These are phyloP conservation scores for Phytophthora pseudosyringae DNA, from an alignment of 352 stramenopile genomes.

Conservation along the genomic window DNA sequence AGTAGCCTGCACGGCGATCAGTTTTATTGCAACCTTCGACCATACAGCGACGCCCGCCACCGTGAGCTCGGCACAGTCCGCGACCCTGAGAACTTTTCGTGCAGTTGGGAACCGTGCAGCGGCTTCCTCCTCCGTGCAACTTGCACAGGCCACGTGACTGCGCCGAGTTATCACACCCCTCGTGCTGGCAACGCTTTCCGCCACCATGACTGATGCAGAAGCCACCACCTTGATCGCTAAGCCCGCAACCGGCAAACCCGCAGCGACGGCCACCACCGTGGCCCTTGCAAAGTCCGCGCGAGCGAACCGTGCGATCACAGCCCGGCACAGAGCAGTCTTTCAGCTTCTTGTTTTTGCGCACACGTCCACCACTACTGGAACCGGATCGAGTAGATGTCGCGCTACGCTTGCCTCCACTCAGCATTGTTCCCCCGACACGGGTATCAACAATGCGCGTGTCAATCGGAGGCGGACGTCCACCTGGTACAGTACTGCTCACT, in stretches of 20 bases:
- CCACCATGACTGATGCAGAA: conserved; percentile 87
- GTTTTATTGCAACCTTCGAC: conserved; percentile 89
- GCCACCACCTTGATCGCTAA: conserved; percentile 81
- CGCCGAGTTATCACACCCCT: conserved; percentile 82
- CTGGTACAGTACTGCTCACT: conserved; percentile 17
- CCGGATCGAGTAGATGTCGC: conserved; percentile 47
- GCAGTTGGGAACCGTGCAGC: conserved; percentile 81
- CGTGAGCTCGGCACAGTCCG: conserved; percentile 83
- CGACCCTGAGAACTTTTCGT: conserved; percentile 89
- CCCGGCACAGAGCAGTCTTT: conserved; percentile 83
- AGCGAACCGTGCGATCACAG: conserved; percentile 80
- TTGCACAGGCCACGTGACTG: conserved; percentile 87
- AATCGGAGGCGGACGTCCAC: conserved; percentile 53
- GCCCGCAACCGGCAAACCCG: conserved; percentile 65
- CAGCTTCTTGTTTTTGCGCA: conserved; percentile 83
- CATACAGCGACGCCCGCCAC: conserved; percentile 83
- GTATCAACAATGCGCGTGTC: conserved; percentile 46
- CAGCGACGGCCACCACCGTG: conserved; percentile 81
- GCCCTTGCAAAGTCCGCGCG: conserved; percentile 80
- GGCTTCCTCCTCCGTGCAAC: conserved; percentile 77
- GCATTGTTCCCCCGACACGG: conserved; percentile 25
- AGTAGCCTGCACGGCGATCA: conserved; percentile 77
- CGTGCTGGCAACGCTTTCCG: conserved; percentile 80
- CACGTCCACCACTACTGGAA: conserved; percentile 45
- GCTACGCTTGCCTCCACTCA: conserved; percentile 44